phyloP scores from a whole-genome alignment of 2,329 filamentous ascomycete genomes.

The Grosmannia serpens region DNA sequence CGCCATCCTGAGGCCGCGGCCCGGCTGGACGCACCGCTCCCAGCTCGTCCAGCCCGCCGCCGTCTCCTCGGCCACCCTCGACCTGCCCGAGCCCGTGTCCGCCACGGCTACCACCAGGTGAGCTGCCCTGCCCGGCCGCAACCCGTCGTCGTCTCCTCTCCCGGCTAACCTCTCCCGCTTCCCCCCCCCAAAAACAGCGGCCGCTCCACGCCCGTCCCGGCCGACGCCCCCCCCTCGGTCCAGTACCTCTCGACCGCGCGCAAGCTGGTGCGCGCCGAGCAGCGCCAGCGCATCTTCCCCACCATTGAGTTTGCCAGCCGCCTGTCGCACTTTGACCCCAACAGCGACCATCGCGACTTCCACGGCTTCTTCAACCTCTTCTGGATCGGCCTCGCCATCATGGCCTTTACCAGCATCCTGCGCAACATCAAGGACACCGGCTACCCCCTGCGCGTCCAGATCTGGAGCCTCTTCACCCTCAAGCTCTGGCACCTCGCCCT shows the following conservation, averaged over 20 bases:
- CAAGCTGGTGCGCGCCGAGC: constrained; percentile 70
- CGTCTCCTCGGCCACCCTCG: constrained; percentile 25
- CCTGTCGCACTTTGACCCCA: constrained; percentile 90
- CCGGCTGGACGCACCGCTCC: constrained; percentile 36
- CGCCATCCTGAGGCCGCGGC: constrained; percentile 35
- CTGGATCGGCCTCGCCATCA: constrained; percentile 93
- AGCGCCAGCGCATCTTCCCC: constrained; percentile 77
- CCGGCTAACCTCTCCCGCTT: too few species aligned
- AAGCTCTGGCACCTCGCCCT: constrained; percentile 81
- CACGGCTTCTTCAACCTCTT: constrained; percentile 96
- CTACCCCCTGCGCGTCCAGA: constrained; percentile 69
- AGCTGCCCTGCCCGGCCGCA: not conserved
- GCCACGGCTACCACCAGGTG: constrained; percentile 36
- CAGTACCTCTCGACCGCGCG: constrained; percentile 77
- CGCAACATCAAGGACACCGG: constrained; percentile 92
- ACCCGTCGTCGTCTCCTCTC: not conserved
- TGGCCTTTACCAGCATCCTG: constrained; percentile 90
- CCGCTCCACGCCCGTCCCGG: constrained; percentile 69
- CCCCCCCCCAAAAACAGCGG: constrained; percentile 40
- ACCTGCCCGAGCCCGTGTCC: constrained; percentile 21
- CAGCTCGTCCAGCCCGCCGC: constrained; percentile 33
- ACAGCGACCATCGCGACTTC: constrained; percentile 87
- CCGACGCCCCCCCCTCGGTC: constrained; percentile 86
- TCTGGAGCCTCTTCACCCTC: constrained; percentile 78
- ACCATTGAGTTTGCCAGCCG: constrained; percentile 84